Evolutionary conservation across 805 yeast species (phyloP), one percentile per base, ranked within the genome.

Genomic region (Candida namnaoensis): DNA sequence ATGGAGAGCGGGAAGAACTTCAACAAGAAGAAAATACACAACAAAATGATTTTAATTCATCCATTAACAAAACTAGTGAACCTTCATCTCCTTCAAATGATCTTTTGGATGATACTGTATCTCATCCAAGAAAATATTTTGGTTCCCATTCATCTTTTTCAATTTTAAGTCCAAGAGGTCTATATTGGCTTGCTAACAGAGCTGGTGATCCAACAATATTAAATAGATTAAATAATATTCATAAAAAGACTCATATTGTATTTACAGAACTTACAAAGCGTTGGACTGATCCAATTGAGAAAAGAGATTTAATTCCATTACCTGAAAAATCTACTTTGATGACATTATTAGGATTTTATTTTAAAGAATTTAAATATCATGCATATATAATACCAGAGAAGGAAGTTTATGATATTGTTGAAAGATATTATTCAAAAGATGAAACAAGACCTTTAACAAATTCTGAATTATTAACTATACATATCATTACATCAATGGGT

Each of bases 141-240:
- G 58, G 58, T 0, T 37, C 56, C 2, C 58, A 52, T 33, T 46
- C 51, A 1, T 47, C 53, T 0, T 47, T 71, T 40, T 66, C 74
- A 1, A 45, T 71, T n/a, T 61, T 71, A 37, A 64, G 73, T 5
- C 49, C 57, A 5, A 44, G 49, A 34, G 77, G 78, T 10, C 33
- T 72, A 7, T 49, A 52, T 34, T 68, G 76, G 74, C 47, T 72
- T 19, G 41, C 47, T 7, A 47, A 44, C 28, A 44, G 42, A 11
- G 40, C 49, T 5, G 50, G 50, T 23, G 58, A 54, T 35, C 44
- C 47, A 3, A 33, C 45, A 4, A 33, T 55, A 1, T 27, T 41
- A 0, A 24, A 33, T 1, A 61, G 58, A 2, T 57, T 65, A 36
- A 47, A 49, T 25, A 44, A 43, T 4, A 35, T 66, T 12, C 48